phyloP scores from a whole-genome alignment of 2,329 filamentous ascomycete species.

The Passalora sequoiae region DNA sequence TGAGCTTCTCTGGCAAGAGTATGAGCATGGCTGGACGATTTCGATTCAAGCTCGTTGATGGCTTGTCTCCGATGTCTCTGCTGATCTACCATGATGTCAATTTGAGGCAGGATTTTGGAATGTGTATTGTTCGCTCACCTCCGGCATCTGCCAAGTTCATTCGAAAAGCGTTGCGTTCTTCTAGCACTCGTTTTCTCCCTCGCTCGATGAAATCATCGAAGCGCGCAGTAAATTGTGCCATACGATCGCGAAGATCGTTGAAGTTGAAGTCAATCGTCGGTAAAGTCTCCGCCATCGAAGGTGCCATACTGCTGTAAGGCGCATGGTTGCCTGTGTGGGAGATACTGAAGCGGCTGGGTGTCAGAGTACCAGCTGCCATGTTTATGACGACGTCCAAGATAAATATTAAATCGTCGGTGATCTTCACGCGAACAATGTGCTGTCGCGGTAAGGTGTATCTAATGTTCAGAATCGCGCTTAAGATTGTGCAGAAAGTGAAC shows the following conservation, averaged over 20 bases:
- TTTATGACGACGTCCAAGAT: too few relatives aligned
- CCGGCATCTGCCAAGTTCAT: slow-evolving; percentile 85
- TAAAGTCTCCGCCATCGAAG: slow-evolving; percentile 70
- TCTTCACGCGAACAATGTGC: too few relatives aligned
- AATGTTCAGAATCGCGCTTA: too few relatives aligned
- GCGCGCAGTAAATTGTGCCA: slow-evolving; percentile 82
- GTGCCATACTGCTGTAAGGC: slow-evolving; percentile 51
- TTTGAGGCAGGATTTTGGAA: too few relatives aligned
- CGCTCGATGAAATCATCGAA: slow-evolving; percentile 95
- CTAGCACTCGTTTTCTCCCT: slow-evolving; percentile 79
- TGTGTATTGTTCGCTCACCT: slow-evolving; percentile 52
- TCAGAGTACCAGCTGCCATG: slow-evolving; percentile 30
- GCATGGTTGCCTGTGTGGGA: slow-evolving; percentile 61
- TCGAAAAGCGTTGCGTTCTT: slow-evolving; percentile 90
- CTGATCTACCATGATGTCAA: slow-evolving; percentile 82
- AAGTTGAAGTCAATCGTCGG: slow-evolving; percentile 94
- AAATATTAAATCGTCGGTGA: too few relatives aligned
- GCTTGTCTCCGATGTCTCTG: slow-evolving; percentile 83
- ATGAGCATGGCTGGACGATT: slow-evolving; percentile 65
- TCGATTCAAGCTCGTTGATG: slow-evolving; percentile 74
- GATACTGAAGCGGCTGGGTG: slow-evolving; percentile 60
- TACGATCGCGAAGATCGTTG: slow-evolving; percentile 88
- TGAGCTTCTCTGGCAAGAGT: slow-evolving; percentile 70
- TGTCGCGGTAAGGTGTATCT: too few relatives aligned
- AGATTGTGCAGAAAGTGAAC: too few relatives aligned